Evolutionary conservation across 2,329 filamentous ascomycete species (phyloP), one percentile per base, ranked within the genome.

Genomic region (Podosphaera fusca): DNA sequence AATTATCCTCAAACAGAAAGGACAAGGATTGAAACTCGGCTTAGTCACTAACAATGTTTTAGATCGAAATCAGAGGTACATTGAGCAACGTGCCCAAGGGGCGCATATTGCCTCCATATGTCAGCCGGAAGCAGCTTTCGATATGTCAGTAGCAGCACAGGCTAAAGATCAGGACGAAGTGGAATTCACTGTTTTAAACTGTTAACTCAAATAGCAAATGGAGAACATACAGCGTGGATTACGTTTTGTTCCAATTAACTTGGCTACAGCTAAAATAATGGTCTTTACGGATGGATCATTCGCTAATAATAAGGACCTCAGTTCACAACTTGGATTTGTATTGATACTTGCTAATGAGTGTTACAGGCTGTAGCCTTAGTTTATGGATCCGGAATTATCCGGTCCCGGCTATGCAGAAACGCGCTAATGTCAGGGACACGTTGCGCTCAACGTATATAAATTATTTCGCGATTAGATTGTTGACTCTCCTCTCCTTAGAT

Each of bases 201-300:
- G 33, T 35, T 29, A 29, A 30, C 31, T 36, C 34, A 8, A 53
- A 38, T 53, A 33, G 51, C 51, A 53, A 38, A 35, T 53, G 10
- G 34, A 38, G 21, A 36, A 53, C 30, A 8, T n/a, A 14, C 9
- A 53, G 14, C n/a, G 51, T 31, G 51, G 55, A 29, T n/a, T 56
- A 6, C 49, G 6, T 4, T 56, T 33, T 29, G 45, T 56, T 14
- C 38, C 7, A 21, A 29, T 56, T 21, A 42, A 47, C 42, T 29
- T 47, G 8, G 14, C 42, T 21, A 29, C 40, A 10, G 40, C 45
- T 29, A 56, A 56, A 33, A 29, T 56, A 14, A 31, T 56, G 7
- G 55, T 56, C 5, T 56, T 56, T 56, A 38, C 54, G 8, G 54
- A 46, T 45, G 54, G 36, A 10, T 45, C 40, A 12, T 56, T 56